Conservation (phyloP, 305 asterid genomes). For the Fraxinus sp. region DNA sequence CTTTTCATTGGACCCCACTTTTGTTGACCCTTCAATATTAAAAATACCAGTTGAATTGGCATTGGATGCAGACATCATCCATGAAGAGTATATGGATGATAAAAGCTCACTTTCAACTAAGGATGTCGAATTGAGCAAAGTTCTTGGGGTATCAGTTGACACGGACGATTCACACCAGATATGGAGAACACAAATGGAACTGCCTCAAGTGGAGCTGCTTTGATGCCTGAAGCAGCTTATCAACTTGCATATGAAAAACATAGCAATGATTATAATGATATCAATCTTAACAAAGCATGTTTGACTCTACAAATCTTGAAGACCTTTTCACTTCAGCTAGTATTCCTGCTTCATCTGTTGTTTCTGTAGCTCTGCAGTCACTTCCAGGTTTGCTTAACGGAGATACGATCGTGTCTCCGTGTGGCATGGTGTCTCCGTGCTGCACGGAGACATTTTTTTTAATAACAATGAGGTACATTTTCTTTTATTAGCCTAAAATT, state of each 20-base stretch:
- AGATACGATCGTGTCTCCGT: too few species aligned
- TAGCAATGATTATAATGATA: conserved; percentile 38
- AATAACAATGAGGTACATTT: too few species aligned
- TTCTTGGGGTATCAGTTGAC: conserved; percentile 33
- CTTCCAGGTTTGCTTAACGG: conserved; percentile 41
- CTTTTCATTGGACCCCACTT: conserved; percentile 36
- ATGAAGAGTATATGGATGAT: conserved; percentile 36
- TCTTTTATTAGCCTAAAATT: too few species aligned
- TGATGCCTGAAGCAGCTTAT: conserved; percentile 32
- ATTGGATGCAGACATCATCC: conserved; percentile 34
- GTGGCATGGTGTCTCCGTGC: too few species aligned
- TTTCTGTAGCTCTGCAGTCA: conserved; percentile 65
- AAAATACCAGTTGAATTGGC: conserved; percentile 28
- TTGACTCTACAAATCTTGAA: conserved; percentile 49
- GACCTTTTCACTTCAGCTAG: conserved; percentile 63
- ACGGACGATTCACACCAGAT: conserved; percentile 32
- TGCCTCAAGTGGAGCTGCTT: conserved; percentile 35
- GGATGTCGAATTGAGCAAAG: conserved; percentile 24
- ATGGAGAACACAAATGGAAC: conserved; percentile 29
- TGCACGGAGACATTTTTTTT: too few species aligned
- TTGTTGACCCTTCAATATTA: conserved; percentile 33
- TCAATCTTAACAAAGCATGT: conserved; percentile 35
- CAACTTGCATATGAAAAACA: conserved; percentile 42
- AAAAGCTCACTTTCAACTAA: conserved; percentile 34
- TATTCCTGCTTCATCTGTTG: conserved; percentile 87